phyloP scores from a whole-genome alignment of 495 filamentous ascomycete genomes.

The Talaromyces adpressus region DNA sequence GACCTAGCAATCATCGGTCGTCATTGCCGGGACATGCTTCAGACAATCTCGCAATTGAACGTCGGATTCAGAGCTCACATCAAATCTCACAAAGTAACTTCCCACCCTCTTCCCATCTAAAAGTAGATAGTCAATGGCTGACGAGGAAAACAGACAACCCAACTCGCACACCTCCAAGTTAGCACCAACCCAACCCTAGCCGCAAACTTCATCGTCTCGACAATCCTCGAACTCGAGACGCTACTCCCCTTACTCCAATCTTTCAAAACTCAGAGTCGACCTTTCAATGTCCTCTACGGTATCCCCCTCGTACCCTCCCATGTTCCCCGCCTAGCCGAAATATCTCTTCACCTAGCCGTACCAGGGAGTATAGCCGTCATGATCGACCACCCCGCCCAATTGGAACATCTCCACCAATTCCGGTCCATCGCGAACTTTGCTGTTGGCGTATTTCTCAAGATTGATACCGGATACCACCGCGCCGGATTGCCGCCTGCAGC shows the following conservation, averaged over 20 bases:
- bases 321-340: slow-evolving; percentile 46
- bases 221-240: slow-evolving; percentile 66
- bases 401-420: slow-evolving; percentile 37
- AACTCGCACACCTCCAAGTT: slow-evolving; percentile 70
- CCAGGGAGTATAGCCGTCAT: slow-evolving; percentile 52
- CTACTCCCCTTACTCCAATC: slow-evolving; percentile 51
- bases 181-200: slow-evolving; percentile 32
- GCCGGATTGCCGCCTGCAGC: slow-evolving; percentile 58
- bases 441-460: slow-evolving; percentile 61
- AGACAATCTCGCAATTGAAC: slow-evolving; percentile 48
- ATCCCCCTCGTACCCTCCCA: slow-evolving; percentile 63
- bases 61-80: slow-evolving; percentile 75
- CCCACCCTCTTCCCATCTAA: no score
- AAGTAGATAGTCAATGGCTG: no score
- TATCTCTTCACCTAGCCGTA: slow-evolving; percentile 44
- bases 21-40: slow-evolving; percentile 71
- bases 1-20: slow-evolving; percentile 58
- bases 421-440: slow-evolving; percentile 28
- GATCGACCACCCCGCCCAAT: slow-evolving; percentile 63
- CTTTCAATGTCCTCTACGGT: slow-evolving; percentile 67
- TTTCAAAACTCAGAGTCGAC: slow-evolving; percentile 44
- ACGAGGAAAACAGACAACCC: slow-evolving; percentile 47
- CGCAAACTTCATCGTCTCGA: slow-evolving; percentile 71
- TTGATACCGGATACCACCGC: slow-evolving; percentile 72
- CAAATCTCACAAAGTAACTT: slow-evolving; percentile 76